Evolutionary conservation across 192 early-diverging fungal species (phyloP), one percentile per base, ranked within the genome.

Genomic region (Backusella morwellensis): DNA sequence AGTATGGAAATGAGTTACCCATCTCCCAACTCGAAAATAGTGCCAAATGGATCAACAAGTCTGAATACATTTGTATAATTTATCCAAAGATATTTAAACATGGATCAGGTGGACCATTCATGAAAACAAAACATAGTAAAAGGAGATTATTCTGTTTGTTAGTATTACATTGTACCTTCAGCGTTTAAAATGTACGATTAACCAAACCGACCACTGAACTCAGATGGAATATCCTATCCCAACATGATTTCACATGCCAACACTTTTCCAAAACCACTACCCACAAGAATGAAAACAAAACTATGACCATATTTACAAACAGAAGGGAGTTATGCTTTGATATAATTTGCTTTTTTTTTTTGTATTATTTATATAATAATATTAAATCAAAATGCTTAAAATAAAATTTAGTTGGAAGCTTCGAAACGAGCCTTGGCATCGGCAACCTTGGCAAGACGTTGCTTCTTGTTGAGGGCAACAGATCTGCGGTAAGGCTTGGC

Each of bases 381-480:
- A 21, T n/a, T 50, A 50, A 19, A 59, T 23, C n/a, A 59, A 59
- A 26, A 26, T 59, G 54, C 54, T 26, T 26, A 23, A 59, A 59
- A 59, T 23, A 59, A 19, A 68, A 42, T 42, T 70, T 70, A 70
- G 0, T 41, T 44, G 69, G 23, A 29, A 29, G 69, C 69, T 70
- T 83, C 75, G 77, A 78, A 83, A 26, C 17, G 41, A 77, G 71
- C 71, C 72, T 77, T 93, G 92, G 97, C 97, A 89, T 97, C 93
- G 88, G 90, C 88, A 84, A 98, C 85, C 77, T 92, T 90, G 90
- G 95, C 93, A 80, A 91, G 85, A 80, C 92, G 91, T 90, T 98
- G 93, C 92, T 97, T 96, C 86, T 92, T 88, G 91, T 92, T 98
- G 86, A 93, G 89, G 50, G 88, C 84, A 56, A 78, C 77, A 15